A percentile compares a stretch with the other conserved stretches of the same genome.
Conservation (phyloP, 495 filamentous ascomycete species). For the Penicillium pulvis region DNA sequence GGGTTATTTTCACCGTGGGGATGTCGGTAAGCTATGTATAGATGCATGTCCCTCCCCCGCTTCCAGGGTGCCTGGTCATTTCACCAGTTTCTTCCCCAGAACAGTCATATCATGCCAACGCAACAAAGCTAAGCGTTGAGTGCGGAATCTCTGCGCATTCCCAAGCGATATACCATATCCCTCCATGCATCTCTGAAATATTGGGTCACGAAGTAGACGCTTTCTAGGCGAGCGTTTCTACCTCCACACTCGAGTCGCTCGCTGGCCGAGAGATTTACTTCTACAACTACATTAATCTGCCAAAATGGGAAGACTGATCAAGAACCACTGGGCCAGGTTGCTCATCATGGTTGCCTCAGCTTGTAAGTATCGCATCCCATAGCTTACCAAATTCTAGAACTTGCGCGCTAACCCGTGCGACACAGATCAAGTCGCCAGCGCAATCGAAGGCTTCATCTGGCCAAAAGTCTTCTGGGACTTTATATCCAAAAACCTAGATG, state of each 20-base stretch:
- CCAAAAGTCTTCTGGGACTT: constrained; percentile 99
- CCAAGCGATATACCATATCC: background rate
- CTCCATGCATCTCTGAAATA: background rate
- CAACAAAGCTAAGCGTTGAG: constrained; percentile 8
- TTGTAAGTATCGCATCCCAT: constrained; percentile 59
- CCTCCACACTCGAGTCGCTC: constrained; percentile 19
- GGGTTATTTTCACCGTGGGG: background rate
- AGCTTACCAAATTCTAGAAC: background rate
- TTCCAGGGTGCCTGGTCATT: constrained; percentile 6
- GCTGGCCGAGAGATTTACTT: constrained; percentile 32
- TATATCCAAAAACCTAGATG: constrained; percentile 85
- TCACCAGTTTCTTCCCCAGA: constrained; percentile 3
- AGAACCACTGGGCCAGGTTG: constrained; percentile 97
- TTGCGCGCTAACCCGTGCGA: background rate
- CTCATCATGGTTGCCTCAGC: constrained; percentile 82
- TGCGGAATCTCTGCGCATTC: background rate
- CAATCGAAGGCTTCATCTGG: constrained; percentile 92
- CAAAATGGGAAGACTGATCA: constrained; percentile 94
- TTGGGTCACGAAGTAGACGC: background rate
- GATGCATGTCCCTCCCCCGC: constrained; percentile 23
- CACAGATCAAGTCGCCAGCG: constrained; percentile 82
- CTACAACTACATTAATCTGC: constrained; percentile 5
- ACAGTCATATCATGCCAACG: constrained; percentile 16
- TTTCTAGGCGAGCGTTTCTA: background rate
- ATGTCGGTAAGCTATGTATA: constrained; percentile 25